A percentile compares a stretch with the other conserved stretches of the same genome.
Evolutionary conservation across 345 rosid genomes (phyloP).

Genomic region (Pugionium dolabratum): DNA sequence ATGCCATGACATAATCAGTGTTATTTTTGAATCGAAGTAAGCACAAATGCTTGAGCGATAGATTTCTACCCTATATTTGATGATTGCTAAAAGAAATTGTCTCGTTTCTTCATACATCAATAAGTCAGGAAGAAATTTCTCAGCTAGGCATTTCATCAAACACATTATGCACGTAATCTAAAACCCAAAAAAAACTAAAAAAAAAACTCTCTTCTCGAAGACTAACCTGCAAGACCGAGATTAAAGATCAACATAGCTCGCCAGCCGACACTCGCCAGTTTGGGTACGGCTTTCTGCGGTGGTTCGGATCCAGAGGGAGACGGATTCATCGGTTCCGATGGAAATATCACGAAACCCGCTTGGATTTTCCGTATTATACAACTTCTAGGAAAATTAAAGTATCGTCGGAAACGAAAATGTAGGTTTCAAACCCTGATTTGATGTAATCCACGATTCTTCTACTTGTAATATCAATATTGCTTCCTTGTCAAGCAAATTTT

Average conservation of each 20-base stretch:
- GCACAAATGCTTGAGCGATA: not conserved
- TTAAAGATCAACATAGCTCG: constrained; percentile 65
- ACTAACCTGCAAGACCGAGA: constrained; percentile 72
- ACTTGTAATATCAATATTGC: constrained; percentile 21
- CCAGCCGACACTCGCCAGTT: constrained; percentile 56
- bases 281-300: constrained; percentile 40
- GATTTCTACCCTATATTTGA: not conserved
- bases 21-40: not conserved
- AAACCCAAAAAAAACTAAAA: not conserved
- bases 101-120: not conserved
- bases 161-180: constrained; percentile 36
- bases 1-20: constrained; percentile 4
- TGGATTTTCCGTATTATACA: constrained; percentile 27
- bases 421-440: constrained; percentile 25
- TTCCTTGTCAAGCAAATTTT: constrained; percentile 24
- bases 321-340: constrained; percentile 46
- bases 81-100: not conserved
- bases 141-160: constrained; percentile 45
- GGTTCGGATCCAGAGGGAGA: constrained; percentile 34
- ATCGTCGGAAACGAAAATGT: not conserved
- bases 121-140: not conserved
- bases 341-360: constrained; percentile 7
- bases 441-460: constrained; percentile 4
- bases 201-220: not conserved
- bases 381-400: constrained; percentile 17